Percentiles rank a stretch among this genome's conserved stretches.
Conservation (phyloP, 192 early-diverging fungal genomes). For the Piromyces sp. region DNA sequence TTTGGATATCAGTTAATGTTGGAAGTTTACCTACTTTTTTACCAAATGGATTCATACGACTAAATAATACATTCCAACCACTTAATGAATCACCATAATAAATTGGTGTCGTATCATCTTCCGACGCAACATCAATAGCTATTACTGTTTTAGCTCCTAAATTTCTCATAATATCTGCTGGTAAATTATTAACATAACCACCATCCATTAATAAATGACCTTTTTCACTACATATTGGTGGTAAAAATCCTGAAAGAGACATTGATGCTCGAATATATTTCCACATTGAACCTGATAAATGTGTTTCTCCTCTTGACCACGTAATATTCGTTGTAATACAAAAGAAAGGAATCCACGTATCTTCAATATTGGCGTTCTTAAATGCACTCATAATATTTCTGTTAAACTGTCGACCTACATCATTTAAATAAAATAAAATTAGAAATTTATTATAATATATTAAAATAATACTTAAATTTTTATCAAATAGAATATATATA, state of each 20-base stretch:
- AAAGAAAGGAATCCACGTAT: conserved; percentile 94
- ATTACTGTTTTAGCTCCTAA: conserved; percentile 73
- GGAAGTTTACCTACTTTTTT: conserved; percentile 48
- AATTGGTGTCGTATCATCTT: conserved; percentile 86
- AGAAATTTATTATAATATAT: not conserved
- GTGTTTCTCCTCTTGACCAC: conserved; percentile 79
- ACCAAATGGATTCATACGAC: conserved; percentile 14
- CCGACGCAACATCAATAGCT: conserved; percentile 82
- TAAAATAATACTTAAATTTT: not conserved
- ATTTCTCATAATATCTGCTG: conserved; percentile 51
- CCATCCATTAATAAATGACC: conserved; percentile 96
- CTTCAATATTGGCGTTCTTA: conserved; percentile 82
- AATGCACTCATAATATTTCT: conserved; percentile 91
- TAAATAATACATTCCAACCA: conserved; percentile 78
- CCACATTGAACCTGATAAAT: conserved; percentile 88
- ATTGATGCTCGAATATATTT: conserved; percentile 93
- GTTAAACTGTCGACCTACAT: conserved; percentile 81
- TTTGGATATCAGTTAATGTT: conserved; percentile 83
- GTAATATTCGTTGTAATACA: conserved; percentile 93
- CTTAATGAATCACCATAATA: conserved; percentile 77
- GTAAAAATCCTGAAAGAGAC: conserved; percentile 88
- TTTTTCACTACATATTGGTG: conserved; percentile 79
- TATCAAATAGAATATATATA: too few species aligned
- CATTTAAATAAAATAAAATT: not conserved
- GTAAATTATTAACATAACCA: conserved; percentile 94